Evolutionary conservation across 805 yeast genomes (phyloP), one percentile per base, ranked within the genome.

Genomic region (Candida hispaniensis): DNA sequence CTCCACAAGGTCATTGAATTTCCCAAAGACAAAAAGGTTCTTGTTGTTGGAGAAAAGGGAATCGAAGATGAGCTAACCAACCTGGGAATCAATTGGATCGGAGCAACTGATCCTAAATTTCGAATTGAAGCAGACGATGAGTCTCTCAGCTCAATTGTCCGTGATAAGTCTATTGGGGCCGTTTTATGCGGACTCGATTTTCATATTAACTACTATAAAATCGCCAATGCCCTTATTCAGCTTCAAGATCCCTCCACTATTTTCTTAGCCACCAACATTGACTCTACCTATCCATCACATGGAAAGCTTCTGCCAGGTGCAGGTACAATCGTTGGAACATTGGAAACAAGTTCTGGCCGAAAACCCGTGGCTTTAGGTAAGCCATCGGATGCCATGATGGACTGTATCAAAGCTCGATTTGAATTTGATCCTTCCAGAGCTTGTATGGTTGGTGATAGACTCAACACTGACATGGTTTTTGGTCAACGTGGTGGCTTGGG

Each of bases 381-480:
- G 54, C 98, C 98, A 14, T 74, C 76, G 39, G 73, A 70, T 45
- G 75, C 77, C 38, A 86, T 91, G 95, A 70, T 91, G 76, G 81
- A 82, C 51, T 76, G 93, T 13, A 80, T 91, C 52, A 71, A 75
- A 43, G 79, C 79, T 3, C 73, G 74, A 20, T 67, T 63, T 43
- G 56, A 68, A 12, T 61, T 73, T 19, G 73, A 73, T 34, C 61
- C 64, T 7, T 40, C 44, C 18, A 66, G 71, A 40, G 76, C 93
- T 8, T 67, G 88, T 45, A 91, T 91, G 97, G 72, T 91, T 40
- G 98, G 98, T 13, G 98, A 91, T 54, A 67, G 98, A 45, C 64
- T 91, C 41, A 88, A 91, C 55, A 91, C 98, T 0, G 98, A 91
- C 50, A 88, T 91, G 75, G 71, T 69, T 51, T 91, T 91, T 56